These are phyloP conservation scores for Metarhizium rileyi DNA, from an alignment of 2,329 filamentous ascomycete species.

Conservation along the genomic window DNA sequence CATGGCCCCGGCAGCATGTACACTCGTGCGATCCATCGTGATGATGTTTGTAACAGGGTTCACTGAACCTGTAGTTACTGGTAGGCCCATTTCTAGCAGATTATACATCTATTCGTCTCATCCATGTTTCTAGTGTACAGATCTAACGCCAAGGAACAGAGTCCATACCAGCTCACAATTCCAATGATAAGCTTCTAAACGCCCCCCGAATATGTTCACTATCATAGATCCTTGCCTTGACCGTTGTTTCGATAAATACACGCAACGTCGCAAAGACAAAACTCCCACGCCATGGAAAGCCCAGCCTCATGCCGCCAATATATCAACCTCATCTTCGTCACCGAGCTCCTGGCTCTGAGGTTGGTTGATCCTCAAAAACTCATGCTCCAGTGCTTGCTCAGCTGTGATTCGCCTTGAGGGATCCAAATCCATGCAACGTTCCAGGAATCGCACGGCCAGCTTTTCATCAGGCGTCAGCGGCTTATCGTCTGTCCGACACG, in stretches of 20 bases:
- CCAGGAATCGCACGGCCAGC: constrained; percentile 62
- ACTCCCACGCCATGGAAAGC: background rate
- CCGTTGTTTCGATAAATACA: background rate
- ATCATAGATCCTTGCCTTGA: background rate
- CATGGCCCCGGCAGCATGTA: background rate
- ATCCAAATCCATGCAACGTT: constrained; percentile 66
- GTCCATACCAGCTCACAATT: background rate
- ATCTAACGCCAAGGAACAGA: background rate
- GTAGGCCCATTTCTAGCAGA: background rate
- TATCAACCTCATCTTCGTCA: constrained; percentile 47
- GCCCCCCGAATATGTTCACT: constrained; percentile 3
- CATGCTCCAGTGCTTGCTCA: constrained; percentile 61
- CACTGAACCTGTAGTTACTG: background rate
- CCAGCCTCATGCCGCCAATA: constrained; percentile 24
- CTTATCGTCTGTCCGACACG: constrained; percentile 56
- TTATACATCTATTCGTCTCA: background rate
- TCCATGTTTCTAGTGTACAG: background rate
- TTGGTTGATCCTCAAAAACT: constrained; percentile 45
- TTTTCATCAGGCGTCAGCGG: constrained; percentile 57
- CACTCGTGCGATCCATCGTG: background rate
- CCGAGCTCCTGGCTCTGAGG: constrained; percentile 19
- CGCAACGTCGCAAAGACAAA: constrained; percentile 1
- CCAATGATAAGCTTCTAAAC: background rate
- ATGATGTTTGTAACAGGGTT: background rate
- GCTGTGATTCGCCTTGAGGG: constrained; percentile 66